Base-by-base conservation (phyloP, 2,329 filamentous ascomycete species). In the Alternaria brassicicola region DNA sequence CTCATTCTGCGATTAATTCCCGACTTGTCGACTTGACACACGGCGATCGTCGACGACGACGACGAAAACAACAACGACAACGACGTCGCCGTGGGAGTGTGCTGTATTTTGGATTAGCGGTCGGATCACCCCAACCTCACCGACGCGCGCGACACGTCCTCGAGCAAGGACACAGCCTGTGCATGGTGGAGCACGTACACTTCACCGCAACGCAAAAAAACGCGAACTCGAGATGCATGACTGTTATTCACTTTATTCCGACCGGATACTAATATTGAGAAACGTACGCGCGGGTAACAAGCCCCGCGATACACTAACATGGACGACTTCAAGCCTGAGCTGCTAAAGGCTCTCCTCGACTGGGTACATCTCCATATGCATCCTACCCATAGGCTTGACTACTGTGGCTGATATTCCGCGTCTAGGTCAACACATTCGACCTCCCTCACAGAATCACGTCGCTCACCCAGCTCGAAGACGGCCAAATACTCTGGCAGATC, bases 401-500 rank as follows among this genome's bases (percentile, higher is more conserved):
- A 15, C 23, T 21, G 4, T 38, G 17, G 50, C 63, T 68, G 47
- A 64, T 51, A 10, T 26, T 26, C 9, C 23, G n/a, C 42, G 6
- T 46, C n/a, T 55, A 75, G 80, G 77, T 82, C 28, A 78, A 79
- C 56, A 80, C 79, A 2, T 82, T 82, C 65, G 74, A 80, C 26
- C 67, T 78, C 39, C 68, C 70, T 10, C 67, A 68, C 36, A 67
- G 73, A 54, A 74, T 80, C 31, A 73, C 71, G 17, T 63, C 72
- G 36, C 80, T 79, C 74, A 75, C 66, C 53, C 78, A 81, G 53
- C 74, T 84, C 58, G 78, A 78, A 57, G 80, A 83, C 66, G 82
- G 81, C 58, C 76, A 77, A 58, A 68, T 78, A 19, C 75, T 84
- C 15, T 83, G 82, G 82, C 72, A 77, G 48, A 82, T 83, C 39